Base-by-base conservation (phyloP, 225 moss, liverwort and hornwort genomes). In the Sphagnum tenellum region DNA sequence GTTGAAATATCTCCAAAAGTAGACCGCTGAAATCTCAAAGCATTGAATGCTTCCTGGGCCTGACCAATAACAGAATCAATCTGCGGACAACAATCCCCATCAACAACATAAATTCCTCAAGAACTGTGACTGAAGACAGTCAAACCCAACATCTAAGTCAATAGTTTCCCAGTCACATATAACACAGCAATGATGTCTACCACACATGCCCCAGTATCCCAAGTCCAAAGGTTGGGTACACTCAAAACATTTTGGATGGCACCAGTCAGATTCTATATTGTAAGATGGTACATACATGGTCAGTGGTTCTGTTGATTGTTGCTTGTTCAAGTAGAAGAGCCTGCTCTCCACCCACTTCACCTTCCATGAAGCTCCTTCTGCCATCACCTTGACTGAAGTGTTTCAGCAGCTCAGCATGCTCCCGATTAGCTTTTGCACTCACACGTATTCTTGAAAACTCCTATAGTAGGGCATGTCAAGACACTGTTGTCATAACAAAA, bases 381-480 rank as follows among this genome's bases (percentile, higher is more conserved):
- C 81, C 81, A 63, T 83, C 83, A 56, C 76, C 78, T 74, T 79
- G 67, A 46, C 88, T 85, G 68, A 90, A 88, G 50, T 88, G 88
- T 66, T 88, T 85, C 60, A 90, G 69, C 45, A 90, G 75, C 62
- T 88, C 85, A 46, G 85, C 88, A 67, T 90, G 90, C 70, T 90
- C 90, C 50, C 88, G 82, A 65, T 69, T 88, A 14, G 82, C 90
- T 69, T 90, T 90, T 2, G 88, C 85, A 64, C 74, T 85, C 46
- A 82, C 77, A 49, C 82, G 85, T 71, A 90, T 90, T 75, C 90
- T 82, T 47, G 82, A 82, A 79, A 88, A 90, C 63, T 90, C 90
- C 90, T 90, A 61, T 1, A 29, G 29, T 29, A 29, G 29, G 29
- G 29, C 29, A 29, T 9, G 9, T 52, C 52, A 52, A 52, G 56